Evolutionary conservation across 2,329 filamentous ascomycete genomes (phyloP).

Genomic region (Aspergillus ibericus): DNA sequence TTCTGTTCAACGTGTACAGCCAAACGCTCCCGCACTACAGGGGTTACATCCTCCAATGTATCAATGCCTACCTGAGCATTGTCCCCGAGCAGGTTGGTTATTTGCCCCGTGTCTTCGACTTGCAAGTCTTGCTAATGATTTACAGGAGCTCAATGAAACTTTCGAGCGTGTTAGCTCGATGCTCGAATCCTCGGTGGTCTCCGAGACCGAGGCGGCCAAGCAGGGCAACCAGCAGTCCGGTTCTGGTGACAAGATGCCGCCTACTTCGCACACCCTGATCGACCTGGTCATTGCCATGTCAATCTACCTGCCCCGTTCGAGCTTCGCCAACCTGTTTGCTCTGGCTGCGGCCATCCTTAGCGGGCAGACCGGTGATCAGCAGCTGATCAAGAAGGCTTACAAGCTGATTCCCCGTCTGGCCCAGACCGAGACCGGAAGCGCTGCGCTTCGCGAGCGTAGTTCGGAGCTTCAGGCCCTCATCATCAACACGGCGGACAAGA

Average conservation of each 20-base stretch:
- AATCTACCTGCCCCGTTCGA: conserved; percentile 83
- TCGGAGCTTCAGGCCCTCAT: conserved; percentile 79
- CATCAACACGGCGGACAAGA: conserved; percentile 76
- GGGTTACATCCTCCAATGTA: conserved; percentile 86
- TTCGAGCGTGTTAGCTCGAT: conserved; percentile 84
- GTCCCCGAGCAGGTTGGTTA: conserved; percentile 60
- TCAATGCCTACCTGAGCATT: conserved; percentile 92
- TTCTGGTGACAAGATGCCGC: conserved; percentile 75
- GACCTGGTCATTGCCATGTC: conserved; percentile 96
- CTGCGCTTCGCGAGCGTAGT: conserved; percentile 74
- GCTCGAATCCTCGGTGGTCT: conserved; percentile 69
- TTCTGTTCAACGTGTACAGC: conserved; percentile 98
- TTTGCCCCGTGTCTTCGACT: background rate
- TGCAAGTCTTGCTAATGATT: background rate
- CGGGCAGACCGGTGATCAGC: conserved; percentile 67
- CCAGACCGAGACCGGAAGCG: conserved; percentile 72
- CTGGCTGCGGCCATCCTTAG: conserved; percentile 82
- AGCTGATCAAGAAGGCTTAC: conserved; percentile 98
- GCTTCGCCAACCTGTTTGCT: conserved; percentile 80
- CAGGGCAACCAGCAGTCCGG: conserved; percentile 64
- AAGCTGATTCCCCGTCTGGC: conserved; percentile 92
- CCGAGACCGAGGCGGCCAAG: conserved; percentile 63
- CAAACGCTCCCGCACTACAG: conserved; percentile 91
- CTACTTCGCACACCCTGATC: conserved; percentile 91
- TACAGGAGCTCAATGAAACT: conserved; percentile 75